Evolutionary conservation across 164 flowering plant genomes (phyloP).

Genomic region (Annona cherimola): DNA sequence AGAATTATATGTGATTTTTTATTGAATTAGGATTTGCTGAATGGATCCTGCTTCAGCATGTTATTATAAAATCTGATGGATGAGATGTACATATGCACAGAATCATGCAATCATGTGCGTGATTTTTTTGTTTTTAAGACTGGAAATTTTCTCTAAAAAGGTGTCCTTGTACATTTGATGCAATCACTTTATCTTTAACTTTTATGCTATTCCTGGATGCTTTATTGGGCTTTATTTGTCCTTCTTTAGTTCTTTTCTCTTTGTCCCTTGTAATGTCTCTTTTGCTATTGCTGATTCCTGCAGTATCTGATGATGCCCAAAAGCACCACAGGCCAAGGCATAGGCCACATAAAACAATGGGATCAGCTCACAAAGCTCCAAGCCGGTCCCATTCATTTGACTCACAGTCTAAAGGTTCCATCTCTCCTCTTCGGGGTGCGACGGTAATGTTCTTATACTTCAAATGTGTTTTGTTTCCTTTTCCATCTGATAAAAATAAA

Average conservation of each 20-base stretch:
- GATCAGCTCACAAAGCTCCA: slow-evolving; percentile 63
- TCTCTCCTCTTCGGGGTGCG: slow-evolving; percentile 48
- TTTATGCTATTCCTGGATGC: background rate
- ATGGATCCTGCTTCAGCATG: background rate
- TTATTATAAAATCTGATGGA: background rate
- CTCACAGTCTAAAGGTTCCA: slow-evolving; percentile 68
- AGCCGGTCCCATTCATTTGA: slow-evolving; percentile 77
- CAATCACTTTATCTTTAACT: background rate
- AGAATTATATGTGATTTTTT: background rate
- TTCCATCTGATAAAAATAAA: background rate
- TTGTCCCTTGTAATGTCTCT: background rate
- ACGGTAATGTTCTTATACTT: slow-evolving; percentile 6
- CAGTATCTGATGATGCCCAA: slow-evolving; percentile 83
- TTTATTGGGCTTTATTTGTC: background rate
- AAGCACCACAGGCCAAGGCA: slow-evolving; percentile 70
- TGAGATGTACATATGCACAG: background rate
- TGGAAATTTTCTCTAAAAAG: background rate
- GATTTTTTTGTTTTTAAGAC: background rate
- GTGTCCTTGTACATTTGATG: slow-evolving; percentile 1
- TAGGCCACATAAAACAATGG: slow-evolving; percentile 53
- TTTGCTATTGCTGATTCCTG: slow-evolving; percentile 6
- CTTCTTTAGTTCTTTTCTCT: background rate
- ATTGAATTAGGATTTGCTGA: background rate
- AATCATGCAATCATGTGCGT: background rate
- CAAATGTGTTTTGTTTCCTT: background rate